A percentile compares a stretch with the other conserved stretches of the same genome.
These are phyloP conservation scores for Paramecium tetraurelia DNA, from an alignment of 73 alveolate species.

Conservation along the genomic window DNA sequence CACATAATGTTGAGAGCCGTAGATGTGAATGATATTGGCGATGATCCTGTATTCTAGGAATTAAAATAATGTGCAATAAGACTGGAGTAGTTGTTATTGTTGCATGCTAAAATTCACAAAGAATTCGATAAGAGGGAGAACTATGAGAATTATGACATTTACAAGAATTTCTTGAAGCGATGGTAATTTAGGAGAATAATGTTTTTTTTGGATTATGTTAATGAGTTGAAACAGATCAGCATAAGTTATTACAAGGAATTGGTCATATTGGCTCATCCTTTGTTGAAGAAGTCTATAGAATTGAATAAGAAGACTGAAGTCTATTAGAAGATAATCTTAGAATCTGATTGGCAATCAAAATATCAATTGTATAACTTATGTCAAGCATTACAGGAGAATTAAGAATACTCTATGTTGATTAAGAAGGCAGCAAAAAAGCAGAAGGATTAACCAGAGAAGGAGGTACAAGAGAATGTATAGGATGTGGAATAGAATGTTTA, in stretches of 20 bases:
- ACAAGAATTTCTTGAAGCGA: not conserved
- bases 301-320: not conserved
- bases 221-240: not conserved
- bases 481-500: not conserved
- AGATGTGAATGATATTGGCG: not conserved
- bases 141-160: not conserved
- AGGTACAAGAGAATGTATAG: not conserved
- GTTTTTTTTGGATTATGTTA: slow-evolving; percentile 1
- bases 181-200: not conserved
- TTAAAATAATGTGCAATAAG: not conserved
- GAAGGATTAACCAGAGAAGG: not conserved
- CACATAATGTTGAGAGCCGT: slow-evolving; percentile 13
- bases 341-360: not conserved
- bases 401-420: not conserved
- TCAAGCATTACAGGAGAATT: not conserved
- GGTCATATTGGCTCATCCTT: not conserved
- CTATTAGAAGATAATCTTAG: not conserved
- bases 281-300: not conserved
- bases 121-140: not conserved
- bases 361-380: not conserved
- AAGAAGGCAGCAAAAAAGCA: not conserved
- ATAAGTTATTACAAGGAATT: not conserved
- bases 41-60: not conserved
- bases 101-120: not conserved
- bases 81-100: not conserved